phyloP scores from a whole-genome alignment of 75 land plant species.

The Chamaecyparis obtusa region DNA sequence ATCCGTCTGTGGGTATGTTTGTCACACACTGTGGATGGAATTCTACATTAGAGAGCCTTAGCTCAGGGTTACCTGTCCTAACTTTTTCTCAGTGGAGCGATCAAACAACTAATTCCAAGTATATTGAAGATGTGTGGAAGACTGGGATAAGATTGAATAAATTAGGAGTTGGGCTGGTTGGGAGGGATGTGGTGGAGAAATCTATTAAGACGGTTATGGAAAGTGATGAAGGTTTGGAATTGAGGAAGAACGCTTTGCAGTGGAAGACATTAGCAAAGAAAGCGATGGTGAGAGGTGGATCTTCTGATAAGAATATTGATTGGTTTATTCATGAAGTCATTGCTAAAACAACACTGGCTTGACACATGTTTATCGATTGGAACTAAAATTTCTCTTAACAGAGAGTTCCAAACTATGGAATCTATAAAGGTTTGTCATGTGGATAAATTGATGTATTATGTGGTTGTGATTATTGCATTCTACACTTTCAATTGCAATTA shows the following conservation, averaged over 20 bases:
- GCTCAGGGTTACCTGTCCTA: too few species aligned
- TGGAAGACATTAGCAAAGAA: conserved; percentile 26
- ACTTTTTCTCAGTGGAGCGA: conserved; percentile 36
- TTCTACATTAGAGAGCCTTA: conserved; percentile 33
- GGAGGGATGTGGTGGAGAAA: conserved; percentile 29
- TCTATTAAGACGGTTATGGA: conserved; percentile 26
- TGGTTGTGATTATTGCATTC: neutral
- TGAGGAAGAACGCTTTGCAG: conserved; percentile 8
- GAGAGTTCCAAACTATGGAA: too few species aligned
- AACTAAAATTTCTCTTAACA: too few species aligned
- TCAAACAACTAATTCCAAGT: conserved; percentile 25
- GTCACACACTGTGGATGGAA: conserved; percentile 53
- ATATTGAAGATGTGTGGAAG: conserved; percentile 20
- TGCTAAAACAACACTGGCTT: neutral
- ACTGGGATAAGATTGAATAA: conserved; percentile 22
- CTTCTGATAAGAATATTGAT: conserved; percentile 28
- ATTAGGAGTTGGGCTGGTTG: conserved; percentile 16
- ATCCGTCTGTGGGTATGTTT: conserved; percentile 31
- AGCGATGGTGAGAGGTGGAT: conserved; percentile 34
- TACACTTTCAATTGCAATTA: neutral
- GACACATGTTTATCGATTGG: too few species aligned
- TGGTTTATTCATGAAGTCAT: conserved; percentile 14
- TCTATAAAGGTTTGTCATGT: too few species aligned
- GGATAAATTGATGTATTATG: neutral
- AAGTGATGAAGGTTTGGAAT: conserved; percentile 32